phyloP scores from a whole-genome alignment of 1,284 basidiomycete genomes.

The Entoloma clypeatum region DNA sequence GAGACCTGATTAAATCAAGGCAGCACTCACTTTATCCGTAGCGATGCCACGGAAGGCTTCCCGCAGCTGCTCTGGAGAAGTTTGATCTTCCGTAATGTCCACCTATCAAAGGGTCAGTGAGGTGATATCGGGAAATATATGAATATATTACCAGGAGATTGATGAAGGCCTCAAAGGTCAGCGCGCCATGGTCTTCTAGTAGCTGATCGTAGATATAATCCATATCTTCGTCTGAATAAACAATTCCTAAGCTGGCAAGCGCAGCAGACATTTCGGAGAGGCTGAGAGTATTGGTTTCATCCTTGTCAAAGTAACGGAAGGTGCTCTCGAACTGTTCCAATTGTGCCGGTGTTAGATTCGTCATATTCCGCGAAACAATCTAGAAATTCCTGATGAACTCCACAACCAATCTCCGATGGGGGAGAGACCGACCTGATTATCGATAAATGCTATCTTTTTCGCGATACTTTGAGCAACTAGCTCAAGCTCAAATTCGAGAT shows the following conservation, averaged over 20 bases:
- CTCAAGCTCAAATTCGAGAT: conserved; percentile 88
- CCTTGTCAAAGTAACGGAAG: conserved; percentile 96
- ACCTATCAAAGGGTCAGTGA: conserved; percentile 48
- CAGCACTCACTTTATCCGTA: conserved; percentile 71
- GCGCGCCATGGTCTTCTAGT: conserved; percentile 80
- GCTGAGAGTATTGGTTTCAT: conserved; percentile 85
- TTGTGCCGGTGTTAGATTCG: conserved; percentile 92
- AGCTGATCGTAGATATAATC: conserved; percentile 83
- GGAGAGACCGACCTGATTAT: conserved; percentile 74
- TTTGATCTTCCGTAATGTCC: conserved; percentile 95
- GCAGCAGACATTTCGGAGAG: conserved; percentile 89
- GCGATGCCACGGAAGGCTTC: conserved; percentile 94
- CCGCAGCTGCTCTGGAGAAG: conserved; percentile 86
- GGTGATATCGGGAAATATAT: not conserved
- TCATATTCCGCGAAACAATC: conserved; percentile 91
- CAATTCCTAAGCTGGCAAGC: conserved; percentile 90
- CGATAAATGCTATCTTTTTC: conserved; percentile 93
- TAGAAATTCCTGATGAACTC: conserved; percentile 28
- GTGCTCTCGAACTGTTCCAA: conserved; percentile 97
- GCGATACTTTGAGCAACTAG: conserved; percentile 77
- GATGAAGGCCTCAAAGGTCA: conserved; percentile 94
- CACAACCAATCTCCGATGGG: not conserved
- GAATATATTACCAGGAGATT: conserved; percentile 69
- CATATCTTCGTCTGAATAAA: conserved; percentile 90
- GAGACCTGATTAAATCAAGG: not conserved